phyloP scores from a whole-genome alignment of 345 rosid genomes.

The Punica granatum region DNA sequence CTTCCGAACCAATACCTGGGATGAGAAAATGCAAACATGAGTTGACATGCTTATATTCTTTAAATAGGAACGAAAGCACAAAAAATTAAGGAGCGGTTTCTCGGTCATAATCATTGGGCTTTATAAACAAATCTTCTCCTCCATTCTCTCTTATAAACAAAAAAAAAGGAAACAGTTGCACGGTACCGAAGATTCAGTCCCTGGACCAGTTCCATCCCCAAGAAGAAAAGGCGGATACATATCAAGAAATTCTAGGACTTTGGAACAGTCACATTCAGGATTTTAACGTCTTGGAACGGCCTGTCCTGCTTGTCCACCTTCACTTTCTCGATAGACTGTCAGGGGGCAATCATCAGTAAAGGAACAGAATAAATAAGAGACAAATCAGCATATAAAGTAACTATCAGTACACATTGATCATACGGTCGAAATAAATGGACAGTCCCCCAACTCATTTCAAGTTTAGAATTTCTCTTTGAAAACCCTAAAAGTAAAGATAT shows the following conservation, averaged over 20 bases:
- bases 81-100: not conserved
- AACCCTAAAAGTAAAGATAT: not conserved
- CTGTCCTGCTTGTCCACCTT: slow-evolving; percentile 81
- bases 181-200: not conserved
- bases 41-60: not conserved
- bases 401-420: not conserved
- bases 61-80: not conserved
- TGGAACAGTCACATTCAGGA: slow-evolving; percentile 78
- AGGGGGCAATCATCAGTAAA: not conserved
- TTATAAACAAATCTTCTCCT: not conserved
- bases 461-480: not conserved
- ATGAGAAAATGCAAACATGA: no score
- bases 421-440: not conserved
- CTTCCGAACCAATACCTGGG: no score
- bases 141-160: not conserved
- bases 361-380: not conserved
- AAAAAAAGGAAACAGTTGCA: not conserved
- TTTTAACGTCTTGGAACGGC: slow-evolving; percentile 89
- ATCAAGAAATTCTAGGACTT: slow-evolving; percentile 33
- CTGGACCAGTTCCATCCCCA: not conserved
- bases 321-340: slow-evolving; percentile 88
- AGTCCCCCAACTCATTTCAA: not conserved
- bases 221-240: not conserved
- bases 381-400: not conserved
- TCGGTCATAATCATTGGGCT: not conserved